These are phyloP conservation scores for Hymenoscyphus repandus DNA, from an alignment of 2,329 filamentous ascomycete species.

Conservation along the genomic window DNA sequence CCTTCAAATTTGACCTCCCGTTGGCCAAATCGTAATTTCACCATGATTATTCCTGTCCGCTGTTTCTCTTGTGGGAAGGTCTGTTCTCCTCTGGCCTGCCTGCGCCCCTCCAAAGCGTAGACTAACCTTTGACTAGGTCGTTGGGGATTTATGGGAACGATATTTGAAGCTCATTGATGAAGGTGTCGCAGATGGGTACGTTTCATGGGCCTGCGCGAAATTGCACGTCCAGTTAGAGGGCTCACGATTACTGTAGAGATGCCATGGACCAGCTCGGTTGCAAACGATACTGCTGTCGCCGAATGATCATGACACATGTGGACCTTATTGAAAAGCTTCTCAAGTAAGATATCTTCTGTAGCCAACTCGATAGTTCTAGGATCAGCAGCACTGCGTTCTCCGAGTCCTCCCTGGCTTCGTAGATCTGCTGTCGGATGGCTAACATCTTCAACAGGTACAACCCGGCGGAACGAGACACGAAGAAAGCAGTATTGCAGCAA, in stretches of 20 bases:
- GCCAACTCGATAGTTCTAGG: not conserved
- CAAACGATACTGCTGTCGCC: slow-evolving; percentile 95
- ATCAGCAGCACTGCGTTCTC: not conserved
- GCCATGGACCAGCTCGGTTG: slow-evolving; percentile 93
- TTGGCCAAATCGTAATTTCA: slow-evolving; percentile 31
- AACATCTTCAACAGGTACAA: slow-evolving; percentile 38
- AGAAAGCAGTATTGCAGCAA: slow-evolving; percentile 31
- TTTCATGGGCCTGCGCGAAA: slow-evolving; percentile 14
- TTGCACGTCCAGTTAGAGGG: not conserved
- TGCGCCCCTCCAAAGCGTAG: slow-evolving; percentile 9
- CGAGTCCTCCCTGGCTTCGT: not conserved
- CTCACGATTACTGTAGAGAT: slow-evolving; percentile 53
- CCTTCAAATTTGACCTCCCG: not conserved
- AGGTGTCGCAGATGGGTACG: slow-evolving; percentile 68
- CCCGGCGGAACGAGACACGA: slow-evolving; percentile 41
- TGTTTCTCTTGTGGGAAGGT: slow-evolving; percentile 99
- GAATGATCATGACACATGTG: slow-evolving; percentile 99
- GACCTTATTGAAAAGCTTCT: slow-evolving; percentile 98
- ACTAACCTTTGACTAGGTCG: slow-evolving; percentile 57
- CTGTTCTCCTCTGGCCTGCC: slow-evolving; percentile 26
- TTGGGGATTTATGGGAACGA: slow-evolving; percentile 94
- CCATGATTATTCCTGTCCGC: slow-evolving; percentile 97
- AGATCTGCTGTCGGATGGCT: slow-evolving; percentile 1
- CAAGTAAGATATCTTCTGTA: slow-evolving; percentile 51
- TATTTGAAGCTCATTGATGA: slow-evolving; percentile 87